Evolutionary conservation across 1,139 yeast species (phyloP).

Genomic region (Wickerhamomyces sp.): DNA sequence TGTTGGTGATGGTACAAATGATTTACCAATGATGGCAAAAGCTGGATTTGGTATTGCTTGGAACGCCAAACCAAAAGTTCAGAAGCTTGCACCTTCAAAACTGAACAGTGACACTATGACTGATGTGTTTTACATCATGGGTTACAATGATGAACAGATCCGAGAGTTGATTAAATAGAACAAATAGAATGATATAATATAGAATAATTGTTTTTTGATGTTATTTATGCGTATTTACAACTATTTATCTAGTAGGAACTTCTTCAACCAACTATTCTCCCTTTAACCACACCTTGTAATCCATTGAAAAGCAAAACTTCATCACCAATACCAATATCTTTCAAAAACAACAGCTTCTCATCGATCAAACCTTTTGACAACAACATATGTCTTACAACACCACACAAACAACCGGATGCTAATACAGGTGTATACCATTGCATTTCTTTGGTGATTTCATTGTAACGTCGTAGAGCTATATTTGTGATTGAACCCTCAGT

Average conservation of each 20-base stretch:
- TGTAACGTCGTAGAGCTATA: slow-evolving; percentile 51
- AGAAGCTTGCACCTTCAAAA: slow-evolving; percentile 71
- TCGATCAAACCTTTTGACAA: slow-evolving; percentile 48
- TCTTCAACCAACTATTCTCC: slow-evolving; percentile 31
- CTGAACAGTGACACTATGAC: slow-evolving; percentile 65
- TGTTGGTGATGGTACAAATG: slow-evolving; percentile 98
- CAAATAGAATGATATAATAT: background rate
- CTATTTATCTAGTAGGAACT: too few species aligned
- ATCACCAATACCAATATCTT: slow-evolving; percentile 54
- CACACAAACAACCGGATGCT: slow-evolving; percentile 78
- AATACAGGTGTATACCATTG: slow-evolving; percentile 79
- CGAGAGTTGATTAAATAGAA: slow-evolving; percentile 20
- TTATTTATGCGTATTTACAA: too few species aligned
- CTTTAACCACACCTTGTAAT: slow-evolving; percentile 73
- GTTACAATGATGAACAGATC: slow-evolving; percentile 61
- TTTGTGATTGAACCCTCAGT: slow-evolving; percentile 88
- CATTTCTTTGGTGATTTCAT: slow-evolving; percentile 28
- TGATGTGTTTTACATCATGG: slow-evolving; percentile 78
- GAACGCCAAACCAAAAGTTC: slow-evolving; percentile 95
- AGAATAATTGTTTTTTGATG: too few species aligned
- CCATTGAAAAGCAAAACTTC: slow-evolving; percentile 74
- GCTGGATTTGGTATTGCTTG: slow-evolving; percentile 97
- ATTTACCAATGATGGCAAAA: slow-evolving; percentile 82
- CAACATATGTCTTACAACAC: slow-evolving; percentile 69
- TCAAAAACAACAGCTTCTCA: slow-evolving; percentile 45